Percentiles rank a stretch among this genome's conserved stretches.
These are phyloP conservation scores for Botrytis fragariae DNA, from an alignment of 2,329 filamentous ascomycete genomes.

Conservation along the genomic window DNA sequence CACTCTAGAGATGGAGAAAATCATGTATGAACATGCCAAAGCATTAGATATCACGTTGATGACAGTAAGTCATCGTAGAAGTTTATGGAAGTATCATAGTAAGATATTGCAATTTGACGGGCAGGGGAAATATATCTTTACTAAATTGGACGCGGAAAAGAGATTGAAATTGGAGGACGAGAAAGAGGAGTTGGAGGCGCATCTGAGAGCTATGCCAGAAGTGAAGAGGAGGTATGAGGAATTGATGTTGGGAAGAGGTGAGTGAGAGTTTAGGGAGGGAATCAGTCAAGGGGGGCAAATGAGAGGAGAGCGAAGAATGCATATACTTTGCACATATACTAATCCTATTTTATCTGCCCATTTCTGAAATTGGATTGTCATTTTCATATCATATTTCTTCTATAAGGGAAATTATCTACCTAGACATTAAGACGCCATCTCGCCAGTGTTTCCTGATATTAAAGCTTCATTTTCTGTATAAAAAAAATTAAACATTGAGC, in stretches of 20 bases:
- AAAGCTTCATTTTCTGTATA: background rate
- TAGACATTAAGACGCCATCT: background rate
- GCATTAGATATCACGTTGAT: constrained; percentile 87
- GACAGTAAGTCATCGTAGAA: constrained; percentile 89
- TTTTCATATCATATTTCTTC: background rate
- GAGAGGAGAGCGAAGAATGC: background rate
- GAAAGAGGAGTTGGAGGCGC: constrained; percentile 87
- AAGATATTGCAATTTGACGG: constrained; percentile 96
- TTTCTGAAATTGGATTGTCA: background rate
- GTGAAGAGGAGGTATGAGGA: constrained; percentile 82
- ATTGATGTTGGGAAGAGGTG: constrained; percentile 49
- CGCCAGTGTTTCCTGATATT: background rate
- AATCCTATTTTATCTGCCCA: background rate
- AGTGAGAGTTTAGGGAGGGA: background rate
- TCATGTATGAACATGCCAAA: constrained; percentile 98
- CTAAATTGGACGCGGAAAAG: constrained; percentile 81
- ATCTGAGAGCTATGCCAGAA: constrained; percentile 81
- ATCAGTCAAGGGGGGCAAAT: background rate
- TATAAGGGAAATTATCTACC: background rate
- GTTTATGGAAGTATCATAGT: constrained; percentile 94
- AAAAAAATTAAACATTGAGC: background rate
- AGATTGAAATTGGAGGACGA: constrained; percentile 88
- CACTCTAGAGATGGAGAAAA: constrained; percentile 89
- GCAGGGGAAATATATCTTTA: constrained; percentile 88
- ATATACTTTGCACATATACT: background rate